phyloP scores from a whole-genome alignment of 768 basidiomycete genomes.

The Lanmaoa pseudosensibilis region DNA sequence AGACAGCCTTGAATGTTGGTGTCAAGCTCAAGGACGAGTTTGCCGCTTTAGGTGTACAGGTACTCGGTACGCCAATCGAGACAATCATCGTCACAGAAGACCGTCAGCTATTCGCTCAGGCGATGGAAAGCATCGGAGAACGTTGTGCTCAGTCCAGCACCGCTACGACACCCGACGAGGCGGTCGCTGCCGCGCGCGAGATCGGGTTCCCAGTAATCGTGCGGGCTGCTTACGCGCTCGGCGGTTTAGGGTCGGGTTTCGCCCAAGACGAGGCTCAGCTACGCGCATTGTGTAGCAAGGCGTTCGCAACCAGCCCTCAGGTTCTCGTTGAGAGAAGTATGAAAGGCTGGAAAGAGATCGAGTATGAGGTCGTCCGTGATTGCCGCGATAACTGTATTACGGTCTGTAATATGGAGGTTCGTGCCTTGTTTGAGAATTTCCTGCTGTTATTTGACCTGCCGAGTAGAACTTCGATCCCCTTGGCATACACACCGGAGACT shows the following conservation, averaged over 20 bases:
- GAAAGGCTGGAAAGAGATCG: slow-evolving; percentile 99
- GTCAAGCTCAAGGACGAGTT: slow-evolving; percentile 99
- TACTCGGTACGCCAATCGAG: slow-evolving; percentile 94
- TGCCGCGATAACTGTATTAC: slow-evolving; percentile 99
- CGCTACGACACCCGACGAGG: slow-evolving; percentile 85
- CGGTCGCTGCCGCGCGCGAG: slow-evolving; percentile 70
- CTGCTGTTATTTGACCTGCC: background rate
- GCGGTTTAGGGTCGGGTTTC: slow-evolving; percentile 94
- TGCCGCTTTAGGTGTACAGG: slow-evolving; percentile 81
- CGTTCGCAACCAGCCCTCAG: slow-evolving; percentile 97
- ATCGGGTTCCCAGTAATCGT: slow-evolving; percentile 98
- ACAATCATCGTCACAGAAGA: slow-evolving; percentile 98
- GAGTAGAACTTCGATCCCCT: slow-evolving; percentile 96
- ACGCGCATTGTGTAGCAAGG: slow-evolving; percentile 84
- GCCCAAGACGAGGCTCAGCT: slow-evolving; percentile 94
- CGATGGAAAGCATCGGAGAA: slow-evolving; percentile 96
- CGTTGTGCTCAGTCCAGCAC: slow-evolving; percentile 89
- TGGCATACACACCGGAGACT: slow-evolving; percentile 98
- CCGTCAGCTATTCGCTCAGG: slow-evolving; percentile 87
- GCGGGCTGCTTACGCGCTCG: slow-evolving; percentile 94
- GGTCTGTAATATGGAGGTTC: slow-evolving; percentile 99
- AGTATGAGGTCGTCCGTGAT: slow-evolving; percentile 98
- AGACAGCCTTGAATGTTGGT: slow-evolving; percentile 95
- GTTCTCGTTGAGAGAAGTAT: slow-evolving; percentile 99
- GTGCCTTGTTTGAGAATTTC: slow-evolving; percentile 25